These are phyloP conservation scores for Amaranthus hypochondriacus DNA, from an alignment of 148 eudicot genomes.

Conservation along the genomic window DNA sequence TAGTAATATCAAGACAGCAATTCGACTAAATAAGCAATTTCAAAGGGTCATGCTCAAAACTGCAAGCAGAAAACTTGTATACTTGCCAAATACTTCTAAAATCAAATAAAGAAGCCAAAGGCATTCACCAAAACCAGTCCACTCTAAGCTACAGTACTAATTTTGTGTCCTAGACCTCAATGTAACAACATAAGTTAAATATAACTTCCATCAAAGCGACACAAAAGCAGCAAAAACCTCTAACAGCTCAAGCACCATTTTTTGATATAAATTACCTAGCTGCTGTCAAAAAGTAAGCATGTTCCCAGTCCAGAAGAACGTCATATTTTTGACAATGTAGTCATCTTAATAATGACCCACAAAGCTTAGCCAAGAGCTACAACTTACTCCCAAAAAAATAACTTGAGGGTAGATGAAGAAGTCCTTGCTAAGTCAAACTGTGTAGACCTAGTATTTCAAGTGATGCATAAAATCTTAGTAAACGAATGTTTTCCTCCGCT, in stretches of 20 bases:
- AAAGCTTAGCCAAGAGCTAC: not conserved
- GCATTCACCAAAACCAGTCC: not conserved
- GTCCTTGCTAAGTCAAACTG: slow-evolving; percentile 1
- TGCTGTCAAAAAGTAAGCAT: not conserved
- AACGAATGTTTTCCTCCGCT: not conserved
- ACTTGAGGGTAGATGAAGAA: not conserved
- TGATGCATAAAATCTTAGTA: not conserved
- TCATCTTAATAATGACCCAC: not conserved
- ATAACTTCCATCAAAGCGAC: not conserved
- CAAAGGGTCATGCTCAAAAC: not conserved
- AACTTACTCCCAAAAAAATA: not conserved
- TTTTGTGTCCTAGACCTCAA: not conserved
- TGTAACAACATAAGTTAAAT: slow-evolving; percentile 2
- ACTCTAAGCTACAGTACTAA: not conserved
- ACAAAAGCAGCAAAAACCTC: not conserved
- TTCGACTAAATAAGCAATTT: not conserved
- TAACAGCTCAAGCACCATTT: not conserved
- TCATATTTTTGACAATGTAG: not conserved
- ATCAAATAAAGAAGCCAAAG: not conserved
- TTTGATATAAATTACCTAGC: not conserved
- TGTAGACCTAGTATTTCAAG: not conserved
- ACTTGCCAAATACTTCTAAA: not conserved
- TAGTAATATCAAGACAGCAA: not conserved
- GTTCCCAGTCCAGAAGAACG: not conserved
- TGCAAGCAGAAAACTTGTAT: not conserved